Evolutionary conservation across 1,284 basidiomycete genomes (phyloP), one percentile per base, ranked within the genome.

Genomic region (Kwoniella shivajii): DNA sequence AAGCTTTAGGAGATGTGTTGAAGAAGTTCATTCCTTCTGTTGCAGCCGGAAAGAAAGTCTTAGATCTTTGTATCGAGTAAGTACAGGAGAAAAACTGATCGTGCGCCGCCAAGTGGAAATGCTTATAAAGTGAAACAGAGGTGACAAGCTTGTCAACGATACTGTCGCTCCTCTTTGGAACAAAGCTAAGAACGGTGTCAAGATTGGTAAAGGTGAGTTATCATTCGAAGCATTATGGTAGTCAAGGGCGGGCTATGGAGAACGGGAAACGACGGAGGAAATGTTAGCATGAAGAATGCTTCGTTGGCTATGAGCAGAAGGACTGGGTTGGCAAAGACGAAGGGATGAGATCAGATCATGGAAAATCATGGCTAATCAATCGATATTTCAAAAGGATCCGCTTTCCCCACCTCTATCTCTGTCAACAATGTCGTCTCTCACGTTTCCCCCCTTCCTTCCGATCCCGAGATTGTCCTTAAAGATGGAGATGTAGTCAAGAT

Each of bases 401-500:
- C 92, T 1, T 97, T 97, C 84, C 94, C 95, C 26, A 97, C 95
- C 20, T 87, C 84, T 67, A 82, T 98, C 67, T 95, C 92, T 37
- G 86, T 98, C 69, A 97, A 98, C 86, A 81, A 82, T 61, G 77
- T 80, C 57, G 79, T 84, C 52, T 81, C 82, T 68, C 82, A 84
- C 78, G 82, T 81, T 72, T 80, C 82, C 18, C 83, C 83, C 26
- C 72, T 84, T n/a, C 78, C 80, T 14, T 80, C 81, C 20, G 82
- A 84, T 73, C 77, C 80, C 57, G 78, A 78, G 64, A 88, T 92
- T 76, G 88, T 89, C 56, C 84, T 99, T 65, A 87, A 86, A 56
- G 89, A 92, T 67, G 87, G 87, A 64, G 95, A 99, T 75, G 87
- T 98, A 54, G 95, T 98, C 71, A 98, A 98, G 81, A 81, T 99